These are phyloP conservation scores for Alternaria brassicicola DNA, from an alignment of 2,329 filamentous ascomycete genomes.

Conservation along the genomic window DNA sequence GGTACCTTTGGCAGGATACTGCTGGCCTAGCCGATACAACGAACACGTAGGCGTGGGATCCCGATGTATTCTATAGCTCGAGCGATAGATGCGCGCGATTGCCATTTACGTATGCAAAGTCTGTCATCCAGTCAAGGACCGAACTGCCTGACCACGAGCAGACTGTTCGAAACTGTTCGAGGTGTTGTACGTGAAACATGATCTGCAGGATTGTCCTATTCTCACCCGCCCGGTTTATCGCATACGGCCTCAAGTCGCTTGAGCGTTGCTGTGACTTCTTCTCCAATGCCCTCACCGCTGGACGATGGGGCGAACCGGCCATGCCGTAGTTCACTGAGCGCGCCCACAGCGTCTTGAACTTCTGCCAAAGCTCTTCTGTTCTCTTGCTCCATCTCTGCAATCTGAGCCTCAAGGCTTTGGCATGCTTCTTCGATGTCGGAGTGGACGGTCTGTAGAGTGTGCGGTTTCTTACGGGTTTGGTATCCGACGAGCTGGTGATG, in stretches of 20 bases:
- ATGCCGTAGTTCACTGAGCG: constrained; percentile 81
- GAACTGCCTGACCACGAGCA: not conserved
- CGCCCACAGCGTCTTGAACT: constrained; percentile 70
- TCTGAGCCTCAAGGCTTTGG: constrained; percentile 69
- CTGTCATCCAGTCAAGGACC: not conserved
- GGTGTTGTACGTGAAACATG: not conserved
- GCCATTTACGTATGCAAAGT: not conserved
- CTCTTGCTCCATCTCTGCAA: constrained; percentile 69
- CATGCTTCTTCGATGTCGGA: constrained; percentile 72
- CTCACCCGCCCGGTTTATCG: constrained; percentile 32
- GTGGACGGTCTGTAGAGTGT: constrained; percentile 69
- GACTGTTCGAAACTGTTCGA: not conserved
- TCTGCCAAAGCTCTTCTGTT: constrained; percentile 64
- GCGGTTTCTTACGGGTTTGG: constrained; percentile 54
- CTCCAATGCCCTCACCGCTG: constrained; percentile 64
- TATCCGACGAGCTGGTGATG: constrained; percentile 63
- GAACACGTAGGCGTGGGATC: not conserved
- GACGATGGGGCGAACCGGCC: constrained; percentile 66
- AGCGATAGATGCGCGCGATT: not conserved
- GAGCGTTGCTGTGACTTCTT: constrained; percentile 72
- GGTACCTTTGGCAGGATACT: not conserved
- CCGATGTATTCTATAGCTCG: not conserved
- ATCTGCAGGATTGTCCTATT: not conserved
- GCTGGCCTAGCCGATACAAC: not conserved
- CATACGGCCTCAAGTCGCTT: constrained; percentile 69